Base-by-base conservation (phyloP, 176 grass and related monocot genomes). In the Carex littledalei region DNA sequence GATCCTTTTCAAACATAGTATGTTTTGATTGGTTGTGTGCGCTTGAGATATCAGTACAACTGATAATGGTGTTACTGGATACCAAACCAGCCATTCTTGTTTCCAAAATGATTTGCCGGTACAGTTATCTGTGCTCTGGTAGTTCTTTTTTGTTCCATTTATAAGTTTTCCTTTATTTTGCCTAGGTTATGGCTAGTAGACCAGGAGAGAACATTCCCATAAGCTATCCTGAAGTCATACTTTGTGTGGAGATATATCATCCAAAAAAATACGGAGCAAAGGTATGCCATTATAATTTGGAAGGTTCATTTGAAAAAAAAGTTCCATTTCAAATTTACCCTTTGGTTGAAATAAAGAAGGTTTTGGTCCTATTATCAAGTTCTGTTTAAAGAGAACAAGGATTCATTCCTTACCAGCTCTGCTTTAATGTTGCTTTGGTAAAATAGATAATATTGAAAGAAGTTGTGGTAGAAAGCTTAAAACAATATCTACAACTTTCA, bases 161-260 rank as follows among this genome's bases (percentile, higher is more conserved):
- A 56, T 59, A 17, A 18, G 5, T 67, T 67, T 72, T 79, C 31
- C 75, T 69, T 78, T 73, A 69, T 81, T 80, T 90, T 84, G 17
- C 26, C 4, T 79, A 90, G 89, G 86, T 76, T 56, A 92, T 90
- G 85, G 22, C 80, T 90, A 89, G 29, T 4, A 93, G 72, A 83
- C 81, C 92, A 69, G 88, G 86, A 56, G 83, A 93, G 78, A 34
- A 90, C 64, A 89, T 66, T n/a, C 87, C 89, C 89, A 79, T 98
- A 82, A 86, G 78, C 29, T 90, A 67, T 90, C 89, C 91, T 67
- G 96, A 95, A 92, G 85, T 93, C 73, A 21, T 95, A 87, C 87
- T 98, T 41, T 98, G 88, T 73, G 85, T 98, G 2, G 91, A 98
- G 87, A 90, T 98, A 90, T 98, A 94, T 88, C 76, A 95, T 54